phyloP scores from a whole-genome alignment of 345 rosid genomes.

The Geranium rotundifolium region DNA sequence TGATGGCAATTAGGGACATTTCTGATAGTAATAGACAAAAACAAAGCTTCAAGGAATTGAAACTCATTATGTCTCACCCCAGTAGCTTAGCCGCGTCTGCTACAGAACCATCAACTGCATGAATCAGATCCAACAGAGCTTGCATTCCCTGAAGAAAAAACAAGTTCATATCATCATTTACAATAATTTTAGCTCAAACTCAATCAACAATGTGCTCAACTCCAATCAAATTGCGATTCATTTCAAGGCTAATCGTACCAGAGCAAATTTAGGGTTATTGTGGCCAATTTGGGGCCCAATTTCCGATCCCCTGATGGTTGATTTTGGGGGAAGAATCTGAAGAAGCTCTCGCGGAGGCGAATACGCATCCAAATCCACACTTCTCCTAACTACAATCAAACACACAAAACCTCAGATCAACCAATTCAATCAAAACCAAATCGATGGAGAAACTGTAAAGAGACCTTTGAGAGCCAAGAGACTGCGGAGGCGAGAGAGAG shows the following conservation, averaged over 20 bases:
- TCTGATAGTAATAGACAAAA: not conserved
- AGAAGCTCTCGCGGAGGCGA: slow-evolving; percentile 73
- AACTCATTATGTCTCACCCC: slow-evolving; percentile 29
- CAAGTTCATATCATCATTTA: not conserved
- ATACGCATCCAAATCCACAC: slow-evolving; percentile 42
- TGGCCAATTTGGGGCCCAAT: slow-evolving; percentile 84
- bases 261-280: slow-evolving; percentile 70
- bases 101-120: slow-evolving; percentile 71
- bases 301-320: slow-evolving; percentile 50
- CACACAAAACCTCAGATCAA: not conserved
- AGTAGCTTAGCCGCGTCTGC: slow-evolving; percentile 64
- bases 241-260: slow-evolving; percentile 27
- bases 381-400: slow-evolving; percentile 52
- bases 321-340: slow-evolving; percentile 76
- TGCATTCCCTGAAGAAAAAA: slow-evolving; percentile 63
- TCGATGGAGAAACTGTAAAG: not conserved
- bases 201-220: not conserved
- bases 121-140: slow-evolving; percentile 67
- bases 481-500: slow-evolving; percentile 66
- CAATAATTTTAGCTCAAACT: not conserved
- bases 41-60: not conserved
- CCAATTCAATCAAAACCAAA: not conserved
- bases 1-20: not conserved
- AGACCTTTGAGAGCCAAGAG: slow-evolving; percentile 70
- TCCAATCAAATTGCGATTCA: not conserved